A percentile compares a stretch with the other conserved stretches of the same genome.
Evolutionary conservation across 768 basidiomycete genomes (phyloP).

Genomic region (Neoboletus magnificus): DNA sequence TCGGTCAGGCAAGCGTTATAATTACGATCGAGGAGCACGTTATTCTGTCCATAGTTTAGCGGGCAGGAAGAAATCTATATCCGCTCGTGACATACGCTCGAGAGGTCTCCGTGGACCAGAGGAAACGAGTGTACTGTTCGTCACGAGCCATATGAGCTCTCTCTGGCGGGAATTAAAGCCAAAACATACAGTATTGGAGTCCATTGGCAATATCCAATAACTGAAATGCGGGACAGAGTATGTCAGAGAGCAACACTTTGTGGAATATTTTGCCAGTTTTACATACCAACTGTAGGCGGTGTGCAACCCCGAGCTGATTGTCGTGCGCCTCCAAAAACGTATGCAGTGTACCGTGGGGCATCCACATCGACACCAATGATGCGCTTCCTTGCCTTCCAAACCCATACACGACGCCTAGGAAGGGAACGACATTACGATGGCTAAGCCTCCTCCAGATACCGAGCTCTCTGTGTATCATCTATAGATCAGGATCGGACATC

Average conservation of each 20-base stretch:
- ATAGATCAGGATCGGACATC: neutral
- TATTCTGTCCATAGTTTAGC: neutral
- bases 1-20: constrained; percentile 7
- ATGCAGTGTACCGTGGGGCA: constrained; percentile 5
- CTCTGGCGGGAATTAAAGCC: neutral
- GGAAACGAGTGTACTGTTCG: constrained; percentile 9
- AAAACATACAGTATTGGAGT: neutral
- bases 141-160: neutral
- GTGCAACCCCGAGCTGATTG: neutral
- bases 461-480: constrained; percentile 7
- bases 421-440: constrained; percentile 2
- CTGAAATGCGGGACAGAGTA: neutral
- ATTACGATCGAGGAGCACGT: constrained; percentile 7
- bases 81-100: neutral
- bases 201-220: constrained; percentile 7
- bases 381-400: constrained; percentile 4
- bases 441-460: constrained; percentile 2
- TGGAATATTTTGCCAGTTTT: neutral
- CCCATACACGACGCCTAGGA: constrained; percentile 1
- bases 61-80: too few species aligned
- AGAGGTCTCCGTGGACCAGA: constrained; percentile 6
- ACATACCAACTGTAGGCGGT: constrained; percentile 6
- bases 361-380: constrained; percentile 7
- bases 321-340: neutral
- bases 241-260: neutral